phyloP scores from a whole-genome alignment of 192 early-diverging fungal genomes.

The Paraglomus brasilianum region DNA sequence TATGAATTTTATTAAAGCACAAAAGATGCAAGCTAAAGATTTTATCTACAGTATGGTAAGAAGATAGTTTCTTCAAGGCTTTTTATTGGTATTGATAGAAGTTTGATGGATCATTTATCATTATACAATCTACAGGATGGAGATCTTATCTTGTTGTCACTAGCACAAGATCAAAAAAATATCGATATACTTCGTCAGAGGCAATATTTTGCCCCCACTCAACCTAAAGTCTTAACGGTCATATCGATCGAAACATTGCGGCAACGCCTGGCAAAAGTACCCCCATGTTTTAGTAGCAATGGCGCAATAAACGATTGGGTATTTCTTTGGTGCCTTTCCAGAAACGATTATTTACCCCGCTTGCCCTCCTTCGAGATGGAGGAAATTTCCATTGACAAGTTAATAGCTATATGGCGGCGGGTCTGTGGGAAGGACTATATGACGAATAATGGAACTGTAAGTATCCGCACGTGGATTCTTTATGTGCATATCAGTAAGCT shows the following conservation, averaged over 20 bases:
- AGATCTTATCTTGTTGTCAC: conserved; percentile 96
- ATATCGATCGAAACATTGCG: conserved; percentile 87
- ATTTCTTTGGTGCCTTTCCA: conserved; percentile 96
- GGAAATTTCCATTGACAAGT: conserved; percentile 87
- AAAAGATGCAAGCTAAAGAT: conserved; percentile 49
- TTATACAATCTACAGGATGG: too few relatives aligned
- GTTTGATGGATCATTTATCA: too few relatives aligned
- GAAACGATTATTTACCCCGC: conserved; percentile 97
- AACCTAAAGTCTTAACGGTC: conserved; percentile 77
- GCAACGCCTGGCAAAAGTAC: conserved; percentile 73
- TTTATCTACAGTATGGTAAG: background rate
- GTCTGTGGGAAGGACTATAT: conserved; percentile 83
- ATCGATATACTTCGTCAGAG: conserved; percentile 48
- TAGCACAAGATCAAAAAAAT: conserved; percentile 59
- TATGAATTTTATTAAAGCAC: conserved; percentile 92
- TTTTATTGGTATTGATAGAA: background rate
- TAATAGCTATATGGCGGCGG: conserved; percentile 89
- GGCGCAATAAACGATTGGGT: conserved; percentile 97
- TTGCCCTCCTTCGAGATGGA: conserved; percentile 91
- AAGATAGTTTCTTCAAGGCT: background rate
- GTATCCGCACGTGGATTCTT: too few relatives aligned
- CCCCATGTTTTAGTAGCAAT: conserved; percentile 78
- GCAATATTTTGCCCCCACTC: conserved; percentile 50
- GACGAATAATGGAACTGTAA: conserved; percentile 75
- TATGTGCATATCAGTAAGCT: too few relatives aligned